Base-by-base conservation (phyloP, 805 yeast species). In the Metschnikowia lunata region DNA sequence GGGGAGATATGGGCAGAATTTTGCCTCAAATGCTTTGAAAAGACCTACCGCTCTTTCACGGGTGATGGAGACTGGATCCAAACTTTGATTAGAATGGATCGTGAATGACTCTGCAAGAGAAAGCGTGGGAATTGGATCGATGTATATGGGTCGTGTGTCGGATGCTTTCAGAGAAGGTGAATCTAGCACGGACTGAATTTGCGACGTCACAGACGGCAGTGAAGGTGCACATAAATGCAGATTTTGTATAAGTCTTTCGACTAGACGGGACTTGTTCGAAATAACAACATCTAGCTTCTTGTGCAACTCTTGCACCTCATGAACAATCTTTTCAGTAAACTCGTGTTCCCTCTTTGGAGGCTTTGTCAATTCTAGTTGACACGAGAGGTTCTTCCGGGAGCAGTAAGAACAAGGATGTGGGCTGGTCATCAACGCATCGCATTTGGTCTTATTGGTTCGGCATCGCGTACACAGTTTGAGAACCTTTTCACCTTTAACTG, bases 361-460 rank as follows among this genome's bases (percentile, higher is more conserved):
- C 36, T 30, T 32, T 11, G 82, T 78, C 14, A 75, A 66, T 50
- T 80, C 86, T 36, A 81, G 64, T 36, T 72, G 71, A 55, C 88
- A 83, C 26, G 63, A 61, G 15, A 76, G 52, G 13, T 77, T 76
- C 46, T 74, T 71, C 56, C 74, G 78, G 6, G 65, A 50, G 57
- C 88, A 83, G 28, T 76, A 71, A 3, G 81, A 59, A 54, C 88
- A 83, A 0, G 85, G 76, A 23, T 61, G 56, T 4, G 88, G 87
- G 30, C 68, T 61, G 12, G 78, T 74, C 23, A 57, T 56, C 11
- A 62, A 50, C 10, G 82, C 82, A 56, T 82, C 83, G 60, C 88
- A 83, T 54, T 75, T 79, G 13, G 82, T 80, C 58, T 83, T 83
- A 52, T 80, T 83, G 54, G 76, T 77, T 30, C 88, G 69, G 59